Evolutionary conservation across 805 yeast genomes (phyloP).

Genomic region (Cyberlindnera veronae): DNA sequence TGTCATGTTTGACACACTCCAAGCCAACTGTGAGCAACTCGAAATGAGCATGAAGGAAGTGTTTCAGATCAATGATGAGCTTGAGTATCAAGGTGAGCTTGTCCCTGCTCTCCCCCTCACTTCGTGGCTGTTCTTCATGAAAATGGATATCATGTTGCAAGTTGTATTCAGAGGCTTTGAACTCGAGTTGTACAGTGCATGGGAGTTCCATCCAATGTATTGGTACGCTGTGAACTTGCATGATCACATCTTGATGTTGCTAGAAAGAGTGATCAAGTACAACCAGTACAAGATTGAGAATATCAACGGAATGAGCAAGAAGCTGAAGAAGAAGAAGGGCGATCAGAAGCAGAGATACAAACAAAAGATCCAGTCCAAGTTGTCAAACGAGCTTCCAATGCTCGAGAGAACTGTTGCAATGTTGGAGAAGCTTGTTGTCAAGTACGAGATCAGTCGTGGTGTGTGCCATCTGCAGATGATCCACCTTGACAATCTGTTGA

Average conservation of each 20-base stretch:
- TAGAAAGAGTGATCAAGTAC: slow-evolving; percentile 31
- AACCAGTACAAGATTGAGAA: slow-evolving; percentile 33
- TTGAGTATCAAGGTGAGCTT: slow-evolving; percentile 20
- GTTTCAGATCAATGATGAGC: slow-evolving; percentile 32
- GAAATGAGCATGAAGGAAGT: slow-evolving; percentile 45
- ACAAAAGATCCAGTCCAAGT: slow-evolving; percentile 31
- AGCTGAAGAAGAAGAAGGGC: slow-evolving; percentile 49
- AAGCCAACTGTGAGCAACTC: slow-evolving; percentile 64
- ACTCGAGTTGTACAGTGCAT: slow-evolving; percentile 63
- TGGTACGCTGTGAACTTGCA: slow-evolving; percentile 62
- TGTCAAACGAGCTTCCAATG: slow-evolving; percentile 34
- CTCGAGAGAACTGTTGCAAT: slow-evolving; percentile 22
- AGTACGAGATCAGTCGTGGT: slow-evolving; percentile 26
- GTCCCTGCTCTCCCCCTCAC: slow-evolving; percentile 60
- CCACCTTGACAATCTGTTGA: slow-evolving; percentile 29
- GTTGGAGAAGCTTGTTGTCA: slow-evolving; percentile 2
- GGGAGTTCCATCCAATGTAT: slow-evolving; percentile 64
- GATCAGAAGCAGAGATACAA: slow-evolving; percentile 43
- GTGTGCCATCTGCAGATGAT: slow-evolving; percentile 33
- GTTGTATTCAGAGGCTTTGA: slow-evolving; percentile 73
- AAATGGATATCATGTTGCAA: slow-evolving; percentile 68
- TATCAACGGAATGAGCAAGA: slow-evolving; percentile 34
- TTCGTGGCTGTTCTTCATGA: slow-evolving; percentile 64
- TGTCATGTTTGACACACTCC: slow-evolving; percentile 72
- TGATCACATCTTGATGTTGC: slow-evolving; percentile 43